Evolutionary conservation across 345 rosid genomes (phyloP).

Genomic region (Physaria fendleri): DNA sequence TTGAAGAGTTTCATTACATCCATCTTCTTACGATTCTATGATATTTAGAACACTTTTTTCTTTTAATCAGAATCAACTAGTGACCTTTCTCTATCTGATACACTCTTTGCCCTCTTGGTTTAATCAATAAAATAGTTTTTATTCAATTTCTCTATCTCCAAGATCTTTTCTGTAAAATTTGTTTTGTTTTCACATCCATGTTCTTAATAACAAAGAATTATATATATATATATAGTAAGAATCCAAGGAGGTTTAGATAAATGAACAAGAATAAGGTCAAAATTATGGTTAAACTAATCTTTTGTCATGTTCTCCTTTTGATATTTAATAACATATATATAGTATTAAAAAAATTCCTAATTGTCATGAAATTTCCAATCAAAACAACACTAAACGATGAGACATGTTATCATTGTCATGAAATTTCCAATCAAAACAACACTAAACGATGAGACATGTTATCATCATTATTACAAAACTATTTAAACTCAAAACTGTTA

Average conservation of each 20-base stretch:
- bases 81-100: not conserved
- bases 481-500: not conserved
- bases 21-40: not conserved
- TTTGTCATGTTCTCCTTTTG: slow-evolving; percentile 19
- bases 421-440: not conserved
- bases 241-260: not conserved
- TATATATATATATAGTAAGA: not conserved
- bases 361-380: not conserved
- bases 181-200: not conserved
- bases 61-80: not conserved
- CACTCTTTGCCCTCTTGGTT: too few relatives aligned
- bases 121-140: not conserved
- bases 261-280: slow-evolving; percentile 19
- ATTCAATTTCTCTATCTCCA: not conserved
- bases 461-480: not conserved
- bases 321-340: not conserved
- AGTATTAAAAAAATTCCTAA: not conserved
- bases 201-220: not conserved
- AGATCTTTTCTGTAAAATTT: not conserved
- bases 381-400: not conserved
- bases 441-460: slow-evolving; percentile 5
- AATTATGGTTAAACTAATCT: slow-evolving; percentile 17
- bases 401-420: slow-evolving; percentile 1
- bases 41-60: not conserved
- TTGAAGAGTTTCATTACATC: slow-evolving; percentile 8